Percentiles rank a stretch among this genome's conserved stretches.
phyloP scores from a whole-genome alignment of 176 grass and related monocot genomes.

The Oryza longistaminata region DNA sequence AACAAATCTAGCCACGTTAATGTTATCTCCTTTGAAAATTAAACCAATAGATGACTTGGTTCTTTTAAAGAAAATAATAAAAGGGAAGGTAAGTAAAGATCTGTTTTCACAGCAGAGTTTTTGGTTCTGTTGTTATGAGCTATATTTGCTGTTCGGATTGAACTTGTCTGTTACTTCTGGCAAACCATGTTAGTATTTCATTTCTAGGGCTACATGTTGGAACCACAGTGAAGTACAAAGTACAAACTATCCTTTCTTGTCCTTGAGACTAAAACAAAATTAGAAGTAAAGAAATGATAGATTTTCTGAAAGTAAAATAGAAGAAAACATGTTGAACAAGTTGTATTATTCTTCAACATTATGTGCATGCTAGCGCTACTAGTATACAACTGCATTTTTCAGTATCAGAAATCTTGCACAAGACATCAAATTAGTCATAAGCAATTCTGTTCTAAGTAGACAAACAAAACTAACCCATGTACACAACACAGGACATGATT shows the following conservation, averaged over 20 bases:
- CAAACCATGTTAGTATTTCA: not conserved
- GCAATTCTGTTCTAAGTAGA: not conserved
- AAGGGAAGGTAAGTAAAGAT: not conserved
- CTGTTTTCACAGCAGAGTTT: constrained; percentile 16
- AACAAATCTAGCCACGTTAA: not conserved
- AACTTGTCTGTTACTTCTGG: not conserved
- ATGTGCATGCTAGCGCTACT: not conserved
- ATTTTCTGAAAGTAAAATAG: not conserved
- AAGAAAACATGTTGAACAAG: not conserved
- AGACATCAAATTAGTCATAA: not conserved
- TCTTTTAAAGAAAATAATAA: not conserved
- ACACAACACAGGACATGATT: constrained; percentile 70
- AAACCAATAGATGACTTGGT: not conserved
- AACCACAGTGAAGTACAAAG: not conserved
- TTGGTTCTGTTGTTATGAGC: not conserved
- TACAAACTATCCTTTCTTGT: not conserved
- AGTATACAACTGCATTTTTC: not conserved
- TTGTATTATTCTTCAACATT: not conserved
- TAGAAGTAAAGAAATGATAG: not conserved
- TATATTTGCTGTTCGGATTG: not conserved
- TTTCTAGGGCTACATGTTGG: not conserved
- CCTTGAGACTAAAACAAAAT: not conserved
- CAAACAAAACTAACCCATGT: constrained; percentile 2
- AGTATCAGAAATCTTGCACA: not conserved
- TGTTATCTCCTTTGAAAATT: not conserved